Evolutionary conservation across 495 filamentous ascomycete species (phyloP).

Genomic region (Xylaria longipes): DNA sequence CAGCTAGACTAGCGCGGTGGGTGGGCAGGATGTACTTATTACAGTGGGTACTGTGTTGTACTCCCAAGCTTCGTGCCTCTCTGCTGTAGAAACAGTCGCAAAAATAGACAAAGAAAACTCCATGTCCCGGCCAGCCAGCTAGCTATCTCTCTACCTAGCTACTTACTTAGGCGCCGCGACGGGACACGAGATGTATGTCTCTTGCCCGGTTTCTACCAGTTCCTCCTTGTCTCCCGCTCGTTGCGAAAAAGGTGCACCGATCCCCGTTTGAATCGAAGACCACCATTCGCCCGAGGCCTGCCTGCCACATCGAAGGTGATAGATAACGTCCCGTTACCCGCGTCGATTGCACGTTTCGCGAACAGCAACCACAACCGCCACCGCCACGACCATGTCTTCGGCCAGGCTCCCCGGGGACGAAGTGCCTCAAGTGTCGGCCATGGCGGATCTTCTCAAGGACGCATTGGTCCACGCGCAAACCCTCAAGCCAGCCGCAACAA

Average conservation of each 20-base stretch:
- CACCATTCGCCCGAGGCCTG: background rate
- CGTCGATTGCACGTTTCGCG: background rate
- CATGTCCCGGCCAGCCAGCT: background rate
- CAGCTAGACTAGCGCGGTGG: background rate
- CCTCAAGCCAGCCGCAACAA: conserved; percentile 67
- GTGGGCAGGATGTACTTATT: background rate
- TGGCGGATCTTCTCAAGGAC: conserved; percentile 61
- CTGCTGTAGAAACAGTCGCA: background rate
- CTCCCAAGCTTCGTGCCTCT: background rate
- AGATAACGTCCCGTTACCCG: background rate
- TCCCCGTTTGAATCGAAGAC: background rate
- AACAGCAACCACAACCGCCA: background rate
- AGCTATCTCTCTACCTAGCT: background rate
- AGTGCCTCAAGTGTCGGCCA: conserved; percentile 61
- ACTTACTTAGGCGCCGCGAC: conserved; percentile 2
- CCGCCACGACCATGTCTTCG: conserved; percentile 46
- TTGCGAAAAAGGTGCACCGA: background rate
- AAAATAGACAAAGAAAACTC: conserved; percentile 14
- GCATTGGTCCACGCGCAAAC: conserved; percentile 69
- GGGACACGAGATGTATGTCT: conserved; percentile 19
- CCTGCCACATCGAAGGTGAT: background rate
- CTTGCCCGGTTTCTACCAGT: background rate
- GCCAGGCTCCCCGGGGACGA: conserved; percentile 50
- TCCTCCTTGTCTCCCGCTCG: conserved; percentile 4
- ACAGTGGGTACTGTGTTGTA: background rate